phyloP scores from a whole-genome alignment of 257 asterid genomes.

The Przewalskia tangutica region DNA sequence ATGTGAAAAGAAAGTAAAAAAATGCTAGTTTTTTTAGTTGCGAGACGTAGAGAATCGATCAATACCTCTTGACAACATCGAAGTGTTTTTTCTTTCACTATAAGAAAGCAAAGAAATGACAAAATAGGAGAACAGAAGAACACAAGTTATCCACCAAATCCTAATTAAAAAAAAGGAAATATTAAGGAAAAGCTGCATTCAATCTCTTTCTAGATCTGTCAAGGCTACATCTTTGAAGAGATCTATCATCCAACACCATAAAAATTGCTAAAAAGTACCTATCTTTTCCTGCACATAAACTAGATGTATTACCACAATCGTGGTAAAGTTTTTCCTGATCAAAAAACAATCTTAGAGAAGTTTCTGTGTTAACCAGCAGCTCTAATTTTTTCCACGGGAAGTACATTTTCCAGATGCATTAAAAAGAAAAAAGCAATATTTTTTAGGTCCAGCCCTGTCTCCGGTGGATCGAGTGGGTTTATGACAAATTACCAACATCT shows the following conservation, averaged over 20 bases:
- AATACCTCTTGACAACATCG: neutral
- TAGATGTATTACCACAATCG: neutral
- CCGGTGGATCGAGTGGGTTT: neutral
- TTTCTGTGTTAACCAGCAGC: neutral
- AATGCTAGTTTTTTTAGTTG: neutral
- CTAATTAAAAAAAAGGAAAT: neutral
- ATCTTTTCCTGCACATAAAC: neutral
- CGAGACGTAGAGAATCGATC: neutral
- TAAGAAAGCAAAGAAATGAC: neutral
- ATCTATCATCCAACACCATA: neutral
- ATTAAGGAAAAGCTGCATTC: neutral
- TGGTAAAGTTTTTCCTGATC: neutral
- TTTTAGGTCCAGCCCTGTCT: neutral
- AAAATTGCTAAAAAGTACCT: neutral
- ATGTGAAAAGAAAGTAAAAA: neutral
- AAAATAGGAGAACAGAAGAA: conserved; percentile 1
- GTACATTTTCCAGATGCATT: neutral
- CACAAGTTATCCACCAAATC: neutral
- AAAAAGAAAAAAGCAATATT: neutral
- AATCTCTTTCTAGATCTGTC: neutral
- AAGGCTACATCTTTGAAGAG: neutral
- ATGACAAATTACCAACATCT: neutral
- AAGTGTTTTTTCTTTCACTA: neutral
- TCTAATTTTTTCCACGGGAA: neutral
- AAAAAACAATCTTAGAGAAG: neutral